Conservation (phyloP, 2,329 filamentous ascomycete species). For the Lecanoromycetidae sp. region DNA sequence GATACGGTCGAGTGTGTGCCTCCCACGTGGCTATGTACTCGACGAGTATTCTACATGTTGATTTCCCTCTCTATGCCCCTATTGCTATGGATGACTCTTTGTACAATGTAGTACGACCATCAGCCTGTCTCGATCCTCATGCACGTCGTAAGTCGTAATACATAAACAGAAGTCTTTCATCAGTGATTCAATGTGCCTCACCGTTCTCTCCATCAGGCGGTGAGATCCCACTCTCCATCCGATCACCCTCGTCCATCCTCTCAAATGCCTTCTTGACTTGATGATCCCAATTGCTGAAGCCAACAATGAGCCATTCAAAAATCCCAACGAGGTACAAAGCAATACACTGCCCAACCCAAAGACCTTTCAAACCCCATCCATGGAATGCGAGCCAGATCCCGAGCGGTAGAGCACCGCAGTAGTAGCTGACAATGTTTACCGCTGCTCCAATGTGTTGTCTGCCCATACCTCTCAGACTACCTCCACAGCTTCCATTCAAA, state of each 20-base stretch:
- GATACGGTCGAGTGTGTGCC: too few species aligned
- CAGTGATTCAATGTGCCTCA: background rate
- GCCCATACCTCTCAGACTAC: constrained; percentile 70
- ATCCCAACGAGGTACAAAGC: constrained; percentile 68
- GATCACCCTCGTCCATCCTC: constrained; percentile 47
- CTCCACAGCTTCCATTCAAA: constrained; percentile 73
- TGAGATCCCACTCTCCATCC: constrained; percentile 17
- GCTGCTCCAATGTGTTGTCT: constrained; percentile 71
- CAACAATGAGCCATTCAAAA: constrained; percentile 69
- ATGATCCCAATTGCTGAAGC: constrained; percentile 61
- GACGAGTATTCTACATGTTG: too few species aligned
- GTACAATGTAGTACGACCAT: too few species aligned
- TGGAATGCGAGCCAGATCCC: constrained; percentile 78
- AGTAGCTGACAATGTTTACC: constrained; percentile 75
- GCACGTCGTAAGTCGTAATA: background rate
- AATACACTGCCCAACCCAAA: constrained; percentile 77
- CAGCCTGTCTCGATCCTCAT: background rate
- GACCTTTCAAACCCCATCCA: constrained; percentile 66
- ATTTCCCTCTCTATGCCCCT: too few species aligned
- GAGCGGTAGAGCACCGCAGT: constrained; percentile 66
- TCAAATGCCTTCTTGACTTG: constrained; percentile 61
- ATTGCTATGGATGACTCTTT: background rate
- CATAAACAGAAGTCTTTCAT: background rate
- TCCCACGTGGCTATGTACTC: too few species aligned
- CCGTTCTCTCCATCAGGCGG: constrained; percentile 1